Conservation (phyloP, 2,329 filamentous ascomycete species). For the Botrytis cinerea region DNA sequence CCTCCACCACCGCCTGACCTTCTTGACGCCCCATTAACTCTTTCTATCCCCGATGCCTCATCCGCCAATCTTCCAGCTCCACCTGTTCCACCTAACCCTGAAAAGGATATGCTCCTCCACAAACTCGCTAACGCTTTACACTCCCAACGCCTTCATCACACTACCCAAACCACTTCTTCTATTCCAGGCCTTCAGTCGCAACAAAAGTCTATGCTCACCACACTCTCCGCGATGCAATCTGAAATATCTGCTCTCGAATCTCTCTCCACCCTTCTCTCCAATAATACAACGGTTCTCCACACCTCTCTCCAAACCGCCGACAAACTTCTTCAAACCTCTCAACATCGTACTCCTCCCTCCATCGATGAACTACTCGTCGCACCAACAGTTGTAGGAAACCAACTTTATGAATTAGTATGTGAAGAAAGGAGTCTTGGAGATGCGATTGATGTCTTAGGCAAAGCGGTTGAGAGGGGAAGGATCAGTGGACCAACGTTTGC, state of each 20-base stretch:
- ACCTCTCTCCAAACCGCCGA: conserved; percentile 79
- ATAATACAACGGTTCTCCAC: conserved; percentile 77
- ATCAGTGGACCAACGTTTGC: conserved; percentile 74
- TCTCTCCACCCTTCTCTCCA: conserved; percentile 68
- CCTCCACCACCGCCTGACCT: conserved; percentile 51
- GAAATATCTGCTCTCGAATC: conserved; percentile 73
- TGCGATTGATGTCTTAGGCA: conserved; percentile 78
- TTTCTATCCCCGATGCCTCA: conserved; percentile 49
- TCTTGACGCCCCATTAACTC: conserved; percentile 53
- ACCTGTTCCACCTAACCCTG: conserved; percentile 90
- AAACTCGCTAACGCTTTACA: conserved; percentile 73
- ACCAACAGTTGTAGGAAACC: conserved; percentile 87
- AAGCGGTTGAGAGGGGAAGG: conserved; percentile 72
- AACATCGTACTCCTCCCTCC: conserved; percentile 66
- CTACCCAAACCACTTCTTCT: conserved; percentile 71
- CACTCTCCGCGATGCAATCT: conserved; percentile 68
- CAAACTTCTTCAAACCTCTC: conserved; percentile 71
- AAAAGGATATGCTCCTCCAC: conserved; percentile 83
- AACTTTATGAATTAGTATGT: conserved; percentile 84
- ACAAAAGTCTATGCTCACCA: conserved; percentile 70
- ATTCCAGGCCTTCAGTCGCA: conserved; percentile 78
- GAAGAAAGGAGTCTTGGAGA: conserved; percentile 88
- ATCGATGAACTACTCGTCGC: conserved; percentile 93
- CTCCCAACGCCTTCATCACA: conserved; percentile 66
- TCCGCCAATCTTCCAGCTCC: conserved; percentile 63